phyloP scores from a whole-genome alignment of 1,139 yeast genomes.

The Candida pseudocylindracea region DNA sequence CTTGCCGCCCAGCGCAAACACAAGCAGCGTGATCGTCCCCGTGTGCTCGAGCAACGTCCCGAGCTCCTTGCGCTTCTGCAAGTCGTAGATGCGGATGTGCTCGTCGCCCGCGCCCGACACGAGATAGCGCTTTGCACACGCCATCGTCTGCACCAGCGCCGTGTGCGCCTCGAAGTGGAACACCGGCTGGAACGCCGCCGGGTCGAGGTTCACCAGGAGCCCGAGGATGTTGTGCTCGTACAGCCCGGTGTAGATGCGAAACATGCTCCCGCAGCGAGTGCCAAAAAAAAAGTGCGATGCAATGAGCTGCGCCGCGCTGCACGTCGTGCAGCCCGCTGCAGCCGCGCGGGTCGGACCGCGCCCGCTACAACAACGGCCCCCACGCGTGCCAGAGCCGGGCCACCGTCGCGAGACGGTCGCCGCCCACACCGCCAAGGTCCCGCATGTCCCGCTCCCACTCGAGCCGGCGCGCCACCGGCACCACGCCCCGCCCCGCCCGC shows the following conservation, averaged over 20 bases:
- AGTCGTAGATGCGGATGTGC: constrained; percentile 81
- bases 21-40: constrained; percentile 65
- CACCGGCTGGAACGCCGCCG: constrained; percentile 48
- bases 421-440: constrained; percentile 17
- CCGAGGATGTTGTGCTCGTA: constrained; percentile 86
- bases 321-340: no score
- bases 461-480: constrained; percentile 20
- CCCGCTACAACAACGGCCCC: constrained; percentile 10
- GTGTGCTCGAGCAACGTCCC: constrained; percentile 82
- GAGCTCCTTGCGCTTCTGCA: constrained; percentile 81
- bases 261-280: constrained; percentile 4
- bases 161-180: constrained; percentile 94
- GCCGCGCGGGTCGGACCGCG: no score
- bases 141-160: constrained; percentile 67
- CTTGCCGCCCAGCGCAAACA: constrained; percentile 44
- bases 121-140: constrained; percentile 61
- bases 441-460: constrained; percentile 37
- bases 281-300: no score
- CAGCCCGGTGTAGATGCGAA: constrained; percentile 80
- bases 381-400: constrained; percentile 37
- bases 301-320: no score
- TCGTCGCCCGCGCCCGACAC: constrained; percentile 96
- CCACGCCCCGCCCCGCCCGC: constrained; percentile 18
- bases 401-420: constrained; percentile 9
- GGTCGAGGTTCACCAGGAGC: constrained; percentile 23